These are phyloP conservation scores for Nothophytophthora sp. DNA, from an alignment of 352 stramenopile genomes.

Conservation along the genomic window DNA sequence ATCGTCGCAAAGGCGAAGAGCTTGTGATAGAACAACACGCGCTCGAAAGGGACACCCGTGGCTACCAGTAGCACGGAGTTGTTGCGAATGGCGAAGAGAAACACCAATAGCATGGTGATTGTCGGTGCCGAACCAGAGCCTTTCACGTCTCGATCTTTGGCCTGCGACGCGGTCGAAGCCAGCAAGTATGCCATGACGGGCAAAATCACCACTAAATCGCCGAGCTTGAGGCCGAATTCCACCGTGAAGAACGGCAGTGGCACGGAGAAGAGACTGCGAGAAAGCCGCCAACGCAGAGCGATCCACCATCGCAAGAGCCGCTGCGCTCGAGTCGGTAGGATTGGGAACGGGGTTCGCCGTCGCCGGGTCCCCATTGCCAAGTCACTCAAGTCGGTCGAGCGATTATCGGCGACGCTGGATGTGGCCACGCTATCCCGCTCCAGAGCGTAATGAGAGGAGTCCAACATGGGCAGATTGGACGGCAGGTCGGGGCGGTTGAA, in stretches of 20 bases:
- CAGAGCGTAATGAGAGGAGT: conserved; percentile 9
- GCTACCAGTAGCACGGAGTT: conserved; percentile 35
- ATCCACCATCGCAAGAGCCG: conserved; percentile 10
- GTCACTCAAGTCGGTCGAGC: conserved; percentile 6
- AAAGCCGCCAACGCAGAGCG: conserved; percentile 21
- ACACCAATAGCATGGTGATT: conserved; percentile 28
- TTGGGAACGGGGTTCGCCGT: conserved; percentile 8
- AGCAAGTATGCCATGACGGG: conserved; percentile 12
- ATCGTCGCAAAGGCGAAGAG: conserved; percentile 35
- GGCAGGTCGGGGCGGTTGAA: conserved; percentile 3
- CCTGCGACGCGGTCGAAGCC: conserved; percentile 7
- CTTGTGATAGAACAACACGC: conserved; percentile 50
- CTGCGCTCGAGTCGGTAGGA: background rate
- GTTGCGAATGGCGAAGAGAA: conserved; percentile 42
- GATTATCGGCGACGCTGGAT: conserved; percentile 7
- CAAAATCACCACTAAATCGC: conserved; percentile 30
- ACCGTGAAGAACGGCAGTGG: conserved; percentile 25
- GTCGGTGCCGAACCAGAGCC: conserved; percentile 18
- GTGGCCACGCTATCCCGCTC: conserved; percentile 3
- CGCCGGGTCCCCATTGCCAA: conserved; percentile 3
- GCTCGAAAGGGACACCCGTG: conserved; percentile 45
- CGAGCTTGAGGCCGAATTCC: conserved; percentile 27
- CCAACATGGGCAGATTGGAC: conserved; percentile 8
- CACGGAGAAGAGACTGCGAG: conserved; percentile 18
- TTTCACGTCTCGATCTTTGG: conserved; percentile 8